Evolutionary conservation across 139 green algal species (phyloP), one percentile per base, ranked within the genome.

Genomic region (Trebouxia sp.): DNA sequence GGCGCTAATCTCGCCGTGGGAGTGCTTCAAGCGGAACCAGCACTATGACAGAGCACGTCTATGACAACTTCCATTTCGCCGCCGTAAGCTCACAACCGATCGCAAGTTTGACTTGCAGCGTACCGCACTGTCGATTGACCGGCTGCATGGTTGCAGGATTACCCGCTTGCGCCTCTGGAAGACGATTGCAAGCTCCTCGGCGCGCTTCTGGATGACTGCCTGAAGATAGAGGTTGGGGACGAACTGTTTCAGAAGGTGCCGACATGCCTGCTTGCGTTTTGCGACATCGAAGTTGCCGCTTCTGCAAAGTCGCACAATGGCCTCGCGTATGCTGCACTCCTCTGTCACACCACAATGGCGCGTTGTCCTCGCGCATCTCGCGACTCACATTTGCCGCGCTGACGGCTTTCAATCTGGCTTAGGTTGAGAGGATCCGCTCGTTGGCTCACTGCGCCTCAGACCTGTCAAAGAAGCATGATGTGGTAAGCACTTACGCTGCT

Each of bases 131-230:
- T 72, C 32, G 28, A 20, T 20, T 43, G 37, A 48, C 9, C 42
- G 9, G 14, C 5, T 42, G 14, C 6, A 28, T 43, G 17, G 20
- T 5, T 65, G 51, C 75, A 93, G 88, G 85, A 92, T 22, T 90
- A 90, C 32, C 86, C 90, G 43, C 82, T 95, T 3, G 85, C 86
- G 20, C 78, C 91, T 0, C 85, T 97, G 26, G 88, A 95, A 38
- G 94, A 98, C 82, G 93, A 98, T 76, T 98, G 93, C 84, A 90
- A 90, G 45, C 87, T 98, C 38, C 88, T 98, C 22, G 88, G 90
- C 2, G 83, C 75, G 1, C 80, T 97, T 32, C 85, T 98, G 37
- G 94, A 98, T 66, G 91, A 97, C 35, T 94, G 87, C 70, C 83
- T 98, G 39, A 84, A 86, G 20, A 89, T 91, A 15, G 94, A 98